Conservation (phyloP, 345 rosid species). For the Salix udensis region DNA sequence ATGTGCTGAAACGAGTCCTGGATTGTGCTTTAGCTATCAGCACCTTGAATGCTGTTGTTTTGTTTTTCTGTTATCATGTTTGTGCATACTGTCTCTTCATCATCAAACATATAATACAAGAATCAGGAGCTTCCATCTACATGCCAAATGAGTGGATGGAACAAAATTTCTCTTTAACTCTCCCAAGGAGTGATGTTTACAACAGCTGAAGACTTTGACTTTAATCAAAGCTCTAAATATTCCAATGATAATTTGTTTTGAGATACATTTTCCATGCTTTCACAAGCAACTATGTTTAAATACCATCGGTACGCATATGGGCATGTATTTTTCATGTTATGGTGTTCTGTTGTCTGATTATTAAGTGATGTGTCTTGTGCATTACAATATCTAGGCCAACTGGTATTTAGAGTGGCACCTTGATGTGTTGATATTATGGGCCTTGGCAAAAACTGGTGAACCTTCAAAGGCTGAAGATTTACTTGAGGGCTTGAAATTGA, state of each 20-base stretch:
- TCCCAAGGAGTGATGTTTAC: not conserved
- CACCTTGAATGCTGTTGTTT: not conserved
- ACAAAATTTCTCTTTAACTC: not conserved
- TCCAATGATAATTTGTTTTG: not conserved
- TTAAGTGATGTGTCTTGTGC: not conserved
- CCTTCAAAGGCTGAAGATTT: slow-evolving; percentile 64
- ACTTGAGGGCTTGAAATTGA: slow-evolving; percentile 57
- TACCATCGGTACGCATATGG: not conserved
- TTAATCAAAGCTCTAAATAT: not conserved
- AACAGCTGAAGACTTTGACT: not conserved
- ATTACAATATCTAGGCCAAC: slow-evolving; percentile 38
- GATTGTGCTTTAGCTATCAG: not conserved
- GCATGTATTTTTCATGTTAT: not conserved
- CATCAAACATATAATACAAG: not conserved
- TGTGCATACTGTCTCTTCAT: not conserved
- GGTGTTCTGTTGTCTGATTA: not conserved
- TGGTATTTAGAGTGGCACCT: slow-evolving; percentile 84
- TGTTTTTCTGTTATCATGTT: not conserved
- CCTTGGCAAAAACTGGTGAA: slow-evolving; percentile 59
- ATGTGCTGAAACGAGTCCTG: not conserved
- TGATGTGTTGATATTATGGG: slow-evolving; percentile 78
- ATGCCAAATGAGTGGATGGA: not conserved
- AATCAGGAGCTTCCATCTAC: not conserved
- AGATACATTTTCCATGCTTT: not conserved
- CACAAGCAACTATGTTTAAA: not conserved